Conservation (phyloP, 192 early-diverging fungal species). For the Geranomyces variabilis region DNA sequence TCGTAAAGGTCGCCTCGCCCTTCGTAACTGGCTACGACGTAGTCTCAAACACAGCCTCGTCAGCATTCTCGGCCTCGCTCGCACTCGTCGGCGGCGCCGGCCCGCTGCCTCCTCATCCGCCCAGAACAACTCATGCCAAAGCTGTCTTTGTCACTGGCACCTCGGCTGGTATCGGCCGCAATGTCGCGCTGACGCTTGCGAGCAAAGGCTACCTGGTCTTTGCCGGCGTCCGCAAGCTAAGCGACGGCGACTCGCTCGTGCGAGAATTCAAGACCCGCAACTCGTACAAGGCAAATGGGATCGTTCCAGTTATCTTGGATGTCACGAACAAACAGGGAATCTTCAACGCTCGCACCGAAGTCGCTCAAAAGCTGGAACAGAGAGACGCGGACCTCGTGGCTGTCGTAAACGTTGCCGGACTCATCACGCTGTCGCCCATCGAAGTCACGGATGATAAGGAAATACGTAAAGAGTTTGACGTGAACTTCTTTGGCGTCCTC, state of each 20-base stretch:
- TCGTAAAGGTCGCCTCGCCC: conserved; percentile 14
- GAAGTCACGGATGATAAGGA: conserved; percentile 39
- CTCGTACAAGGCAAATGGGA: not conserved
- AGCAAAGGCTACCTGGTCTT: conserved; percentile 46
- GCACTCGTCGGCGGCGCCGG: conserved; percentile 21
- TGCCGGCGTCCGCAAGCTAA: conserved; percentile 43
- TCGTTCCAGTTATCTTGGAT: conserved; percentile 48
- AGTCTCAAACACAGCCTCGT: conserved; percentile 12
- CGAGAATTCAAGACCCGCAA: conserved; percentile 3
- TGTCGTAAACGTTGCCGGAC: conserved; percentile 46
- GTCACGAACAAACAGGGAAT: conserved; percentile 37
- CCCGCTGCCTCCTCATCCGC: conserved; percentile 2
- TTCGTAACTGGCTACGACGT: conserved; percentile 7
- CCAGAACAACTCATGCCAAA: not conserved
- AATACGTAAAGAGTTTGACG: conserved; percentile 39
- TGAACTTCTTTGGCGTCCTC: conserved; percentile 50
- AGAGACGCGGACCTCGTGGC: conserved; percentile 38
- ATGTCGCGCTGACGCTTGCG: conserved; percentile 21
- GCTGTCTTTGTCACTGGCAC: conserved; percentile 28
- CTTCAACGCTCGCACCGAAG: conserved; percentile 12
- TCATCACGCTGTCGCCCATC: conserved; percentile 36
- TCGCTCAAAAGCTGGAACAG: conserved; percentile 5
- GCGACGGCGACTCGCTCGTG: conserved; percentile 36
- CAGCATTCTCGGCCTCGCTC: conserved; percentile 8
- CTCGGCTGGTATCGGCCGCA: conserved; percentile 13